Percentiles rank a stretch among this genome's conserved stretches.
Conservation (phyloP, 345 rosid genomes). For the Luvunga scandens region DNA sequence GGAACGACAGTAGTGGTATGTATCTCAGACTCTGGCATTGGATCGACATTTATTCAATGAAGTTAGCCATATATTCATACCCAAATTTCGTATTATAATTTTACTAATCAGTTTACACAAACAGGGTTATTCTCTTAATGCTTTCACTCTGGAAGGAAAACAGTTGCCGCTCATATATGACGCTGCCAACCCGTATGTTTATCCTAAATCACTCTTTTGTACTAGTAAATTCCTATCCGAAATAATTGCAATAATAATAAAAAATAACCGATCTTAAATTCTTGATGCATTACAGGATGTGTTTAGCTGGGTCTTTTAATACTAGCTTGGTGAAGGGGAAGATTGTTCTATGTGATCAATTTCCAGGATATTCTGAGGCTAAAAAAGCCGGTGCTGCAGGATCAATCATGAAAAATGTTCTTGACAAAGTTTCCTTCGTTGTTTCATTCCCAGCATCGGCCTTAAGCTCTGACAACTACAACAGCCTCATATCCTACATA, state of each 20-base stretch:
- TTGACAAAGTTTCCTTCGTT: not conserved
- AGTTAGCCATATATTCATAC: not conserved
- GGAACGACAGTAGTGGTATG: constrained; percentile 39
- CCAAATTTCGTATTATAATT: not conserved
- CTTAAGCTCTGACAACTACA: not conserved
- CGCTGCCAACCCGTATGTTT: constrained; percentile 17
- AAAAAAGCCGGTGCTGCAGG: constrained; percentile 33
- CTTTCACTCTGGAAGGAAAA: constrained; percentile 25
- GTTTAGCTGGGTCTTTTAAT: constrained; percentile 24
- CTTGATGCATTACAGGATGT: constrained; percentile 26
- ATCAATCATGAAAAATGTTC: constrained; percentile 3
- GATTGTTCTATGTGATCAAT: constrained; percentile 27
- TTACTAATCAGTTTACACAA: not conserved
- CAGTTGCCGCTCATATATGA: constrained; percentile 32
- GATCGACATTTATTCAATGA: not conserved
- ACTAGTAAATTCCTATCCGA: not conserved
- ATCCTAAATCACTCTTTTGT: not conserved
- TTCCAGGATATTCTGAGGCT: not conserved
- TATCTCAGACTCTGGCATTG: not conserved
- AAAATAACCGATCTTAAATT: not conserved
- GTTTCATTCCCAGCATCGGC: constrained; percentile 28
- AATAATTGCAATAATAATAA: not conserved
- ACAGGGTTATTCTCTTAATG: constrained; percentile 40
- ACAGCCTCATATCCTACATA: constrained; percentile 22
- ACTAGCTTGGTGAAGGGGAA: constrained; percentile 32